Conservation (phyloP, 2,329 filamentous ascomycete species). For the Ophiostoma populinum region DNA sequence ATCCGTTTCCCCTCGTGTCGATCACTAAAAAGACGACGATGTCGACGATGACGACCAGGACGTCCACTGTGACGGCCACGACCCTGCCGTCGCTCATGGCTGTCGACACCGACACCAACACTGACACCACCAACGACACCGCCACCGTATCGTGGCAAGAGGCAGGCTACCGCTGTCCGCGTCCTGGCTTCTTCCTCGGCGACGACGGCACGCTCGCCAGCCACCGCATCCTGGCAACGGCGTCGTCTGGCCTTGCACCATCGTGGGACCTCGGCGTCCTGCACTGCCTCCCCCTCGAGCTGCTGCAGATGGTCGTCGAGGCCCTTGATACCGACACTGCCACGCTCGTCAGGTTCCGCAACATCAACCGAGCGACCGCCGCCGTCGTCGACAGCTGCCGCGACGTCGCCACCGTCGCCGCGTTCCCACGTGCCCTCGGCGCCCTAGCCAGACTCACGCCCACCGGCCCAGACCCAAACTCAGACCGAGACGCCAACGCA, state of each 20-base stretch:
- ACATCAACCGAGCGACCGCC: constrained; percentile 8
- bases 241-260: too few species aligned
- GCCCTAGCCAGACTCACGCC: constrained; percentile 4
- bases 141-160: constrained; percentile 8
- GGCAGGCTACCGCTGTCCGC: constrained; percentile 9
- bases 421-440: constrained; percentile 10
- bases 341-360: constrained; percentile 10
- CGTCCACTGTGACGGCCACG: too few species aligned
- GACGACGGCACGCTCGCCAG: constrained; percentile 9
- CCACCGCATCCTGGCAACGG: constrained; percentile 5
- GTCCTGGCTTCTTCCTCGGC: constrained; percentile 11
- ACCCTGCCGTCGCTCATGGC: too few species aligned
- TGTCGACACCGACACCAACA: neutral
- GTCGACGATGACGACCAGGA: too few species aligned
- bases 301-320: constrained; percentile 6
- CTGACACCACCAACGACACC: constrained; percentile 1
- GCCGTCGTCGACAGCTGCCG: constrained; percentile 7
- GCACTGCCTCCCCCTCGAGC: constrained; percentile 7
- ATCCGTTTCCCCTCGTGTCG: too few species aligned
- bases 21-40: too few species aligned
- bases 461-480: neutral
- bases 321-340: too few species aligned
- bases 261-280: constrained; percentile 8
- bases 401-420: constrained; percentile 9
- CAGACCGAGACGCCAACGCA: too few species aligned